phyloP scores from a whole-genome alignment of 345 rosid species.

The Eucalyptus fibrosa region DNA sequence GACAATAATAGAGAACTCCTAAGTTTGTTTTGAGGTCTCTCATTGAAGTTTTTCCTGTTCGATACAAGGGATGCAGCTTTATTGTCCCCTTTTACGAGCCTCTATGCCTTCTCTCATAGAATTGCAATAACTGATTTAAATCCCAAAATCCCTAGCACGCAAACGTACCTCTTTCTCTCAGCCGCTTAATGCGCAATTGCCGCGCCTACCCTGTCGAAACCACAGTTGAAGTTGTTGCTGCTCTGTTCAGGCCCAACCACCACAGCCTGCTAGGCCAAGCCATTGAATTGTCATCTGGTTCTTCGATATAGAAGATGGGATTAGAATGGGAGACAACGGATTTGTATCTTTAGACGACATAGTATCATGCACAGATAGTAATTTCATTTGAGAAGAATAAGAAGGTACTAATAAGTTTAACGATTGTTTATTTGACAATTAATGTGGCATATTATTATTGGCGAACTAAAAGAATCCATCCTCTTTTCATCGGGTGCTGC shows the following conservation, averaged over 20 bases:
- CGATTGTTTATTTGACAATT: background rate
- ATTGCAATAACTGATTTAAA: background rate
- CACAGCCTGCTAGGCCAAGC: background rate
- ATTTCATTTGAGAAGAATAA: background rate
- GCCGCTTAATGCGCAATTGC: background rate
- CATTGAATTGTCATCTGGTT: background rate
- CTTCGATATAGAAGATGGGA: background rate
- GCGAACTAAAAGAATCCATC: background rate
- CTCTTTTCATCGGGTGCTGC: background rate
- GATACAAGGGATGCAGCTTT: background rate
- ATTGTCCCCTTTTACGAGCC: background rate
- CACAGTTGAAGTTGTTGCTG: background rate
- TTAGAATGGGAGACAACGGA: background rate
- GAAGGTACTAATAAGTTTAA: background rate
- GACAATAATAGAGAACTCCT: slow-evolving; percentile 11
- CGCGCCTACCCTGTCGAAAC: background rate
- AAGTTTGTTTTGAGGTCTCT: slow-evolving; percentile 18
- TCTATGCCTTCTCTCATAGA: background rate
- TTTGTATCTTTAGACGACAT: background rate
- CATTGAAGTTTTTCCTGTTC: slow-evolving; percentile 15
- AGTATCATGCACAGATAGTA: background rate
- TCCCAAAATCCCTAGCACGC: background rate
- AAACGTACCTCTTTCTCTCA: background rate
- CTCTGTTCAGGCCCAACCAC: background rate
- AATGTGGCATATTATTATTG: background rate